Base-by-base conservation (phyloP, 768 basidiomycete genomes). In the Rhizopogon vinicolor region DNA sequence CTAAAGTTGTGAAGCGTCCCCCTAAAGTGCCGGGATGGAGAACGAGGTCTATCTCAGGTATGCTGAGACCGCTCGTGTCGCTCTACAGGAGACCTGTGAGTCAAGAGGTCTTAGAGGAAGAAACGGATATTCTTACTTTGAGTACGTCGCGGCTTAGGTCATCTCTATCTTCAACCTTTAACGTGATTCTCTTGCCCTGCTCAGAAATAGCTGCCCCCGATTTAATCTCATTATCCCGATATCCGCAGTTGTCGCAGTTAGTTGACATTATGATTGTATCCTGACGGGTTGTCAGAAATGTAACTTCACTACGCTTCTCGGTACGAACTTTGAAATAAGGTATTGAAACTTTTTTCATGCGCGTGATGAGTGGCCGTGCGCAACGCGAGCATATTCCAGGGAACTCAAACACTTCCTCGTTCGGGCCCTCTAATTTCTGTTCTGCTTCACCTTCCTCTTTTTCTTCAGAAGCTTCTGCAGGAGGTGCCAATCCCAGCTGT, bases 221-320 rank as follows among this genome's bases (percentile, higher is more conserved):
- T 70, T 99, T 99, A 65, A 99, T 89, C 73, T 99, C 97, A 64
- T 95, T 98, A 72, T 99, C 97, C 55, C 92, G 81, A 71, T 98
- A 99, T 1, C 97, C 97, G 70, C 97, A 99, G 51, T 75, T 72
- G 55, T 94, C 92, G 68, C 97, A 98, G 68, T 97, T 98, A 6
- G 95, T 95, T 22, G 96, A 96, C 94, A 98, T 98, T 72, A 98
- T 96, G 52, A 98, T 74, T 54, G 93, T 87, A 62, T 99, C 94
- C 95, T 97, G 52, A 59, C 7, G 35, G 25, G 18, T 41, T 9
- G 33, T 41, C 3, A 37, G 31, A 6, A 46, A 35, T 3, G 7
- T 14, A 42, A 45, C 31, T 25, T 41, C 1, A 19, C 40, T 37
- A 9, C 8, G 31, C 7, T 7, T 33, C 33, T 4, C 18, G 31